Conservation (phyloP, 73 alveolate genomes). For the Tetrahymena borealis region DNA sequence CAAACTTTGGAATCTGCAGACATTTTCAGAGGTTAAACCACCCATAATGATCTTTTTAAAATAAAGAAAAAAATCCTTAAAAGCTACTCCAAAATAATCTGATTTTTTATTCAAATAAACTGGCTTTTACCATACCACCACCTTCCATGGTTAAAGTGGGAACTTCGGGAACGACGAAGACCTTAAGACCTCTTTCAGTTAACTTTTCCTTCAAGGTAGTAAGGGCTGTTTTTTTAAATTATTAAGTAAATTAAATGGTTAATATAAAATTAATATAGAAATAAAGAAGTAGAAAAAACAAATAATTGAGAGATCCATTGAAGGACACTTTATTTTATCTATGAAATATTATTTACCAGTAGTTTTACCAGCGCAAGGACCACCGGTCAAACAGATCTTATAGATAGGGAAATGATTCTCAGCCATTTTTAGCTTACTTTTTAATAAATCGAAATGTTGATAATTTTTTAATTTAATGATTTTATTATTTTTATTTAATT, state of each 20-base stretch:
- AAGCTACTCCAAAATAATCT: conserved; percentile 32
- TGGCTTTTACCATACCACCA: conserved; percentile 58
- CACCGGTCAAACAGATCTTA: conserved; percentile 67
- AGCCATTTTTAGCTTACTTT: background rate
- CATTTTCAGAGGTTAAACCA: conserved; percentile 22
- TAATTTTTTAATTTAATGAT: background rate
- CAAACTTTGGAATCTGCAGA: conserved; percentile 31
- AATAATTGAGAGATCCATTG: too few relatives aligned
- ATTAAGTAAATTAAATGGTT: too few relatives aligned
- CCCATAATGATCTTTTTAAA: background rate
- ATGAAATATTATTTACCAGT: conserved; percentile 39
- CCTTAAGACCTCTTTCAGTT: conserved; percentile 49
- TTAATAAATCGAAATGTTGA: background rate
- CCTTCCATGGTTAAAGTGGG: conserved; percentile 69
- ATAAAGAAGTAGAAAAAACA: too few relatives aligned
- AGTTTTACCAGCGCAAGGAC: conserved; percentile 85
- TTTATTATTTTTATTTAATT: background rate
- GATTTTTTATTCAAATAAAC: conserved; percentile 10
- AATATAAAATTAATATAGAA: background rate
- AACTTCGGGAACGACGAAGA: conserved; percentile 68
- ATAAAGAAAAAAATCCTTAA: background rate
- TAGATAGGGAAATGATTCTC: background rate
- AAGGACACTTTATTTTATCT: background rate
- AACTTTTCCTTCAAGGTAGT: conserved; percentile 45
- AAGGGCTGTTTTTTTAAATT: background rate